Evolutionary conservation across 768 basidiomycete genomes (phyloP), one percentile per base, ranked within the genome.

Genomic region (Pisolithus orientalis): DNA sequence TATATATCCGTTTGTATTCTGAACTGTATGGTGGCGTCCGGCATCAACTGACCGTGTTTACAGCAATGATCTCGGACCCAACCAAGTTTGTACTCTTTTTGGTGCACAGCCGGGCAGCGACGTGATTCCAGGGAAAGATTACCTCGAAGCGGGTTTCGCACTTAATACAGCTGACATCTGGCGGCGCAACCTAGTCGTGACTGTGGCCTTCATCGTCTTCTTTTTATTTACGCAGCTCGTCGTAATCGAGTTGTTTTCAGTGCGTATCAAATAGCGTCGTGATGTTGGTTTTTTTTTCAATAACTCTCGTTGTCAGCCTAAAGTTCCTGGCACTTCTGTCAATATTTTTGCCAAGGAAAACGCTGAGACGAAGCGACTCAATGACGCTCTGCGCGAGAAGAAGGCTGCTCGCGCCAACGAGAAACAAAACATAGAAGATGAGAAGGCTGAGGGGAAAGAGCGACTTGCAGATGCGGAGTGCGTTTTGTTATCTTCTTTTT

Each of bases 21-120:
- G 57, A 10, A 14, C 34, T 6, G 13, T 3, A 11, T 21, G 5
- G 24, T 39, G 11, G 21, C 38, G 7, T 0, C 8, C 25, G 24
- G 42, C 25, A 16, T 6, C 9, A 16, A 24, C 51, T 27, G 51
- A 70, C 42, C 59, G 60, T 53, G 49, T n/a, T 43, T 51, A 25
- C 53, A 80, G 86, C 58, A 65, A 72, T 44, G 55, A 62, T 53
- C 63, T 87, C 56, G 78, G 83, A 42, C 70, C 77, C 2, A 85
- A 91, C 58, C 91, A 93, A 70, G 80, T 79, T 9, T 93, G 91
- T 67, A 88, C 88, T 0, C 69, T 92, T 21, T 78, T 77, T 51
- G 90, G 90, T n/a, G 70, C 87, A 1, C 59, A 64, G 4, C 66
- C 76, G 0, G 90, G 90, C 1, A 76, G 73, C 31, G 71, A 71